Conservation (phyloP, 306 rosid species). For the cucumber (Cucumis sativus) region Cucumber_9930_V3 NC_026655.2:14797501-14798000, state of each 20-base stretch:
- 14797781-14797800: not conserved
- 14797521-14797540: not conserved
- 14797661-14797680: not conserved
- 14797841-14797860: not conserved
- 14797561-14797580: not conserved
- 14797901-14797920: conserved; percentile 11
- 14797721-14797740: not conserved
- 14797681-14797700: not conserved
- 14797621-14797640: not conserved
- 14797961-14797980: conserved; percentile 89
- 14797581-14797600: not conserved
- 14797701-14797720: not conserved
- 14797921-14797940: not conserved
- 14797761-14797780: not conserved
- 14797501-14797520: not conserved
- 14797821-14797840: not conserved
- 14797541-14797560: not conserved
- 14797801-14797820: not conserved
- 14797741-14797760: not conserved
- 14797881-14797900: not conserved
- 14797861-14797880: not conserved
- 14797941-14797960: conserved; percentile 55
- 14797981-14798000: conserved; percentile 95
- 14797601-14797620: not conserved
- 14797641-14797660: not conserved